Evolutionary conservation across 1,139 yeast species (phyloP).

Genomic region (Chernovozyma sophiae-reginae): DNA sequence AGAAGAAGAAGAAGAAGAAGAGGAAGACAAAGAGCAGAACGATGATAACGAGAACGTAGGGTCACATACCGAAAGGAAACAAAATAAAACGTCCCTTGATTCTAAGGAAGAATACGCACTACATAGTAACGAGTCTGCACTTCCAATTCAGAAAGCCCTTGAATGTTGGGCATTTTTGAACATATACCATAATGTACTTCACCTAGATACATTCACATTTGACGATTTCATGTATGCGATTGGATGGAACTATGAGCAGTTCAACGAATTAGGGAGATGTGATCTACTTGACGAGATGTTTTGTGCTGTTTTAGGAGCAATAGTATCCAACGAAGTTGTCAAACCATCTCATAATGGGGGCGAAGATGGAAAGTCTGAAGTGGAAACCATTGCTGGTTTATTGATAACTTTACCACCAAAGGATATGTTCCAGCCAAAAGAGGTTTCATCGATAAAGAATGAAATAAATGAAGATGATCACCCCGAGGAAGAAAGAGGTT

Average conservation of each 20-base stretch:
- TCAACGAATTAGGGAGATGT: conserved; percentile 44
- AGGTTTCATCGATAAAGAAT: conserved; percentile 1
- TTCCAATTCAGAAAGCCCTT: conserved; percentile 41
- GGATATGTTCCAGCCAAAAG: conserved; percentile 18
- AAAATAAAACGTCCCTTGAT: conserved; percentile 8
- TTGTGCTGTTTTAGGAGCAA: conserved; percentile 54
- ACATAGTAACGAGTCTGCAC: too few species aligned
- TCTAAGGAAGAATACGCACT: conserved; percentile 8
- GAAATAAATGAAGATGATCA: conserved; percentile 9
- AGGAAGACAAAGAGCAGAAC: conserved; percentile 14
- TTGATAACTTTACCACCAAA: conserved; percentile 40
- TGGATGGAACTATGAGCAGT: conserved; percentile 48
- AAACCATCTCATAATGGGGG: conserved; percentile 18
- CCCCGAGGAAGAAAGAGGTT: conserved; percentile 10
- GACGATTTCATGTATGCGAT: conserved; percentile 72
- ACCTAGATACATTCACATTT: conserved; percentile 70
- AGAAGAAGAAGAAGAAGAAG: conserved; percentile 22
- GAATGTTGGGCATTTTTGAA: conserved; percentile 77
- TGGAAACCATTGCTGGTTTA: conserved; percentile 26
- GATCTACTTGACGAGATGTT: conserved; percentile 66
- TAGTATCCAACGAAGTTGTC: conserved; percentile 36
- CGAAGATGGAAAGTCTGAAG: conserved; percentile 16
- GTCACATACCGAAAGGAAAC: conserved; percentile 1
- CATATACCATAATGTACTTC: conserved; percentile 59
- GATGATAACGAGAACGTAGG: conserved; percentile 6